Conservation (phyloP, 306 rosid species). For the Corylus heterophylla region DNA sequence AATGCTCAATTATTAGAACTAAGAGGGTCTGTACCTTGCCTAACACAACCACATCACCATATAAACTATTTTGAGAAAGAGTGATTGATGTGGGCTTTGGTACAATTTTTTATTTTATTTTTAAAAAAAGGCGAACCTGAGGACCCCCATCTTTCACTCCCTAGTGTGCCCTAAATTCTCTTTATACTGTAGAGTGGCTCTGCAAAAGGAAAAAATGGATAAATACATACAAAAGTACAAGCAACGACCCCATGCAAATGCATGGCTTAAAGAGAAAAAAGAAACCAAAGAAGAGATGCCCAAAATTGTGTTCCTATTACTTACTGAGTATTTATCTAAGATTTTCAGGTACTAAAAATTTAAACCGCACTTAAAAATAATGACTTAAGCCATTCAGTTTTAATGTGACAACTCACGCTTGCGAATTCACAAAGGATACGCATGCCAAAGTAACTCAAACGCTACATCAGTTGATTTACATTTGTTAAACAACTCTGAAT, state of each 20-base stretch:
- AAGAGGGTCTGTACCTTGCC: slow-evolving; percentile 7
- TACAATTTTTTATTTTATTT: not conserved
- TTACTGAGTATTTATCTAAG: not conserved
- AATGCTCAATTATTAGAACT: slow-evolving; percentile 15
- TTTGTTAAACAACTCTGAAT: not conserved
- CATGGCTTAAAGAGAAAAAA: not conserved
- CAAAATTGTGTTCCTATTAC: not conserved
- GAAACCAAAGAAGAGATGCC: not conserved
- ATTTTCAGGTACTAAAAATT: not conserved
- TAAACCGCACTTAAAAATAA: not conserved
- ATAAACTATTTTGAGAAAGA: not conserved
- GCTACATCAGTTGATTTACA: not conserved
- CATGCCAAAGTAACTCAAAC: not conserved
- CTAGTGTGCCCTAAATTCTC: slow-evolving; percentile 12
- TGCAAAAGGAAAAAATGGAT: slow-evolving; percentile 31
- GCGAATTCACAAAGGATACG: not conserved
- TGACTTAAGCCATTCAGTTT: not conserved
- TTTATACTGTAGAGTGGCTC: slow-evolving; percentile 51
- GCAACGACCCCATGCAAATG: not conserved
- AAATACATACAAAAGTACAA: slow-evolving; percentile 17
- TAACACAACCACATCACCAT: slow-evolving; percentile 1
- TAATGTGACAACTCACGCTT: not conserved
- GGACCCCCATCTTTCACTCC: slow-evolving; percentile 15
- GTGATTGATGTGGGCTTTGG: not conserved
- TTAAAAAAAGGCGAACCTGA: slow-evolving; percentile 30